Evolutionary conservation across 2,329 filamentous ascomycete genomes (phyloP).

Genomic region (Didymella lethalis): DNA sequence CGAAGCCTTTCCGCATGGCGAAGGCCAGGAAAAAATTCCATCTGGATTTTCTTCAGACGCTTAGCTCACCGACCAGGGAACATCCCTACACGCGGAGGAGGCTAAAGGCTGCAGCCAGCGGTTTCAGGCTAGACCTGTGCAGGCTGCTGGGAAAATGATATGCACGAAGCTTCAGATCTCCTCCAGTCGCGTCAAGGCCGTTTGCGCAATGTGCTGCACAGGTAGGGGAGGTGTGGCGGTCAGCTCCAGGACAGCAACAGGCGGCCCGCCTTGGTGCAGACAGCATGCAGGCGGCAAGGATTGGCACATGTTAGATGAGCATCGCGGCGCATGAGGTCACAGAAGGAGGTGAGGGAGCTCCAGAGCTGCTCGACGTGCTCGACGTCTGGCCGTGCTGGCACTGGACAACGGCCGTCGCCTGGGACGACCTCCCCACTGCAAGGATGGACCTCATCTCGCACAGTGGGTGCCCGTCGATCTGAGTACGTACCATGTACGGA

Average conservation of each 20-base stretch:
- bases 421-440: constrained; percentile 19
- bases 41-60: constrained; percentile 11
- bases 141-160: constrained; percentile 40
- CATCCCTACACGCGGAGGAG: constrained; percentile 36
- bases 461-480: constrained; percentile 17
- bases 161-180: constrained; percentile 48
- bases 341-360: constrained; percentile 18
- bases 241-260: constrained; percentile 35
- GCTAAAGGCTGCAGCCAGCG: constrained; percentile 39
- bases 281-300: constrained; percentile 26
- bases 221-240: constrained; percentile 39
- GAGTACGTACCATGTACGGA: constrained; percentile 11
- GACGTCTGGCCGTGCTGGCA: constrained; percentile 18
- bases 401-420: constrained; percentile 12
- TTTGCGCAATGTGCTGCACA: constrained; percentile 30
- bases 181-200: constrained; percentile 25
- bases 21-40: constrained; percentile 6
- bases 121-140: constrained; percentile 31
- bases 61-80: constrained; percentile 40
- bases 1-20: not conserved
- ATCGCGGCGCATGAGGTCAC: constrained; percentile 29
- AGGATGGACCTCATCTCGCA: constrained; percentile 17
- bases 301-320: constrained; percentile 19
- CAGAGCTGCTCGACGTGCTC: constrained; percentile 1
- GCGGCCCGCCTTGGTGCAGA: constrained; percentile 25